Base-by-base conservation (phyloP, 768 basidiomycete genomes). In the Leccinum truebloodii region DNA sequence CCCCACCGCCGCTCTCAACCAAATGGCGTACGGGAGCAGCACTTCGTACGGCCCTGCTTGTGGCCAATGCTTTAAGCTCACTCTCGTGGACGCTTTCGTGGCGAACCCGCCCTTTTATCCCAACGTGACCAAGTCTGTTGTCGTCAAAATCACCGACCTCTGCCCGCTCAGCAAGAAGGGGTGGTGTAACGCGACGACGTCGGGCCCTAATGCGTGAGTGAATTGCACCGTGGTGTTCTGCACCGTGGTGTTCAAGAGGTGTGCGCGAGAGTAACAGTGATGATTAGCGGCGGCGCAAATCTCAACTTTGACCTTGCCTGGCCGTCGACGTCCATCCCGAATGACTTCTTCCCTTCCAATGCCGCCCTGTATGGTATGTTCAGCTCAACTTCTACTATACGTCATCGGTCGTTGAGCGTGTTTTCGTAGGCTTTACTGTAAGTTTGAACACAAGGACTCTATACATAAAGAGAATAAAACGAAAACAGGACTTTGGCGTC, bases 291-390 rank as follows among this genome's bases (percentile, higher is more conserved):
- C 41, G 89, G 88, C 6, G 78, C 79, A 53, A 84, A 81, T 65
- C 78, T 94, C 59, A 93, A 94, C 68, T 93, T 94, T 71, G 92
- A 94, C 73, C 84, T 94, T 55, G 86, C 89, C 46, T 92, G 80
- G 72, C 92, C 91, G 3, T 92, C 91, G 6, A 64, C 68, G 3
- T 84, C 88, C 18, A 90, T 93, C 59, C 82, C 90, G 32, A 72
- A 77, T 52, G 77, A 83, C 65, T 94, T 91, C 66, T 94, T 91
- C 69, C 92, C 92, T 0, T 89, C 86, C 5, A 79, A 94, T 67
- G 78, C 73, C 61, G 69, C 85, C 5, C 67, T 84, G 10, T 93
- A 94, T 69, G 91, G 90, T 77, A 56, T 59, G 76, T 73, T 39
- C 30, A 32, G 34, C 3, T 41, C 30, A 4, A 41, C 20, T 8